These are phyloP conservation scores for Fusarium sp. DNA, from an alignment of 2,329 filamentous ascomycete species.

Conservation along the genomic window DNA sequence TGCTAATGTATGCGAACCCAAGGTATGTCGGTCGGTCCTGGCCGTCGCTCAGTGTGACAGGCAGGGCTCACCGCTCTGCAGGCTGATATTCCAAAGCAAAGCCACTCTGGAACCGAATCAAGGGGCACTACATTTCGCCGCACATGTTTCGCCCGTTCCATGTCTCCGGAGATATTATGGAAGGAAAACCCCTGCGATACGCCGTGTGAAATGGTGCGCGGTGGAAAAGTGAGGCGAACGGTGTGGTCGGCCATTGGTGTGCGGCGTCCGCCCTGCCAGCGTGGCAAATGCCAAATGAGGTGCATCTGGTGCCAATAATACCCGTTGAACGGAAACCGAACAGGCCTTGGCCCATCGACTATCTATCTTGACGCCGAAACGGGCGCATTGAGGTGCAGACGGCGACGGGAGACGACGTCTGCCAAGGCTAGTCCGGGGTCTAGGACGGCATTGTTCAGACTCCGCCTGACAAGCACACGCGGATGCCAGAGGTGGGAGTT, in stretches of 20 bases:
- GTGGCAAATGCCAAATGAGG: constrained; percentile 45
- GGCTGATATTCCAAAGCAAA: constrained; percentile 36
- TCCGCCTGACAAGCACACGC: not conserved
- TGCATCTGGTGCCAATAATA: constrained; percentile 35
- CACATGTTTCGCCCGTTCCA: constrained; percentile 41
- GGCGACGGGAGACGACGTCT: constrained; percentile 12
- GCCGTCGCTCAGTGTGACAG: constrained; percentile 33
- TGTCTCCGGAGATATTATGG: constrained; percentile 39
- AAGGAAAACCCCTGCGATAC: constrained; percentile 43
- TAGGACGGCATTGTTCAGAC: not conserved
- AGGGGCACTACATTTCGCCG: constrained; percentile 38
- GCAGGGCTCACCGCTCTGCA: constrained; percentile 45
- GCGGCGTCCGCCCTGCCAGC: constrained; percentile 45
- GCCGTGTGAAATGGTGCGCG: constrained; percentile 31
- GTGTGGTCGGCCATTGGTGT: constrained; percentile 45
- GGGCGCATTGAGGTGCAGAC: constrained; percentile 11
- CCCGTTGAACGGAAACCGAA: constrained; percentile 9
- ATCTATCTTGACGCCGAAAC: constrained; percentile 16
- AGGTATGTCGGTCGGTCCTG: constrained; percentile 40
- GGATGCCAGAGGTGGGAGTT: not conserved
- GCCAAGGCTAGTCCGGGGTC: constrained; percentile 20
- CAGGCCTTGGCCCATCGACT: constrained; percentile 10
- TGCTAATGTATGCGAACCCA: constrained; percentile 44
- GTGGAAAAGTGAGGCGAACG: constrained; percentile 47
- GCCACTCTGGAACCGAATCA: constrained; percentile 36